A percentile compares a stretch with the other conserved stretches of the same genome.
Conservation (phyloP, 306 rosid genomes). For the Potentilla sterilis region DNA sequence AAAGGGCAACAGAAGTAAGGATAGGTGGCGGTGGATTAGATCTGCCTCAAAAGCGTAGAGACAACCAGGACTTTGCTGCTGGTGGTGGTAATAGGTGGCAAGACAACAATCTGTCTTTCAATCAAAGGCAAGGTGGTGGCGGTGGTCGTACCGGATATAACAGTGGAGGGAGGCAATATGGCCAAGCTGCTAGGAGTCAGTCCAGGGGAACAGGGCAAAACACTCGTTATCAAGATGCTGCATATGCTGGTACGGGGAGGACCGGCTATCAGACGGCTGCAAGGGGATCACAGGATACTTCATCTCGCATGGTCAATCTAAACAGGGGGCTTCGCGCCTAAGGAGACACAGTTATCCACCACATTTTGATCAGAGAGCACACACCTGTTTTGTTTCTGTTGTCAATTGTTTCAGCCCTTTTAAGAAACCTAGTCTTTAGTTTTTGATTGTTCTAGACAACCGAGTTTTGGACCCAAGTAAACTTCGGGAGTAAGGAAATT, state of each 20-base stretch:
- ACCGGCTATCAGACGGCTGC: constrained; percentile 30
- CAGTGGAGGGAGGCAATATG: constrained; percentile 32
- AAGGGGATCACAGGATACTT: constrained; percentile 71
- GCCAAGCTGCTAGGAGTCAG: constrained; percentile 32
- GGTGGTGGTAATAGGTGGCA: constrained; percentile 75
- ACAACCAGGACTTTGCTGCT: constrained; percentile 69
- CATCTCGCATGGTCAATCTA: constrained; percentile 87
- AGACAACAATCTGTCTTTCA: constrained; percentile 47
- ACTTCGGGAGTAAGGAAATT: background rate
- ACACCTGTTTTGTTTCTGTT: constrained; percentile 4
- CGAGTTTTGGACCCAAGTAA: background rate
- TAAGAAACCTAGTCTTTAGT: background rate
- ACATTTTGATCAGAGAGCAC: background rate
- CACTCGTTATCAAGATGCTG: constrained; percentile 49
- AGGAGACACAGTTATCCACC: background rate
- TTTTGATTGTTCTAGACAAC: background rate
- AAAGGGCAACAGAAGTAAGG: constrained; percentile 85
- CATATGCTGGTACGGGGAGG: constrained; percentile 49
- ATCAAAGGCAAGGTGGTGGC: constrained; percentile 68
- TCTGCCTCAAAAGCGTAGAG: constrained; percentile 77
- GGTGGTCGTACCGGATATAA: constrained; percentile 58
- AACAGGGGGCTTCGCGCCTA: constrained; percentile 62
- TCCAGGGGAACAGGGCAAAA: constrained; percentile 49
- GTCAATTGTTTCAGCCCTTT: background rate
- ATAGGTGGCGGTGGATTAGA: constrained; percentile 90